phyloP scores from a whole-genome alignment of 75 land plant species.

The Selaginella tamariscina region DNA sequence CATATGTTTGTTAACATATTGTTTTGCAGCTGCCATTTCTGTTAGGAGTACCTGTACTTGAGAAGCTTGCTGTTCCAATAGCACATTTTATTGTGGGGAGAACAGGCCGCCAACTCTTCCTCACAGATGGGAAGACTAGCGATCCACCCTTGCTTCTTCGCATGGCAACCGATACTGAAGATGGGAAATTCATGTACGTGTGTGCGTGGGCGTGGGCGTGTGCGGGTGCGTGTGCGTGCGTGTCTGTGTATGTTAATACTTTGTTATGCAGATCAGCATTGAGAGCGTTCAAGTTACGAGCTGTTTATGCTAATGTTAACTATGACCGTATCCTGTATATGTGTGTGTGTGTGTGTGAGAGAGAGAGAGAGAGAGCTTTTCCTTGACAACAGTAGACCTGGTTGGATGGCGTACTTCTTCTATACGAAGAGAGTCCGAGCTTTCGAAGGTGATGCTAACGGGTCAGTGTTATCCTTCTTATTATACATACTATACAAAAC shows the following conservation, averaged over 20 bases:
- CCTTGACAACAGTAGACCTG: constrained; percentile 43
- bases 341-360: not conserved
- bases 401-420: constrained; percentile 98
- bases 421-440: constrained; percentile 73
- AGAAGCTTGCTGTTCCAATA: constrained; percentile 75
- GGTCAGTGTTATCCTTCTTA: not conserved
- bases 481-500: not conserved
- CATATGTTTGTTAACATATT: constrained; percentile 11
- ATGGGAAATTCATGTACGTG: constrained; percentile 67
- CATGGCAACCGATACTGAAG: constrained; percentile 80
- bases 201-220: not conserved
- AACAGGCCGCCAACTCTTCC: constrained; percentile 82
- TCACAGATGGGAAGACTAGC: constrained; percentile 67
- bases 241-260: not conserved
- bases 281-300: constrained; percentile 53
- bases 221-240: not conserved
- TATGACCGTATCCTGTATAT: constrained; percentile 82
- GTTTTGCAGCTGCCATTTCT: constrained; percentile 78
- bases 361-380: not conserved
- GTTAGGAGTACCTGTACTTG: constrained; percentile 68
- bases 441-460: constrained; percentile 42
- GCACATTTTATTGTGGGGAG: constrained; percentile 63
- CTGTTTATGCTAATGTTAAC: constrained; percentile 74
- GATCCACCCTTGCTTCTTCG: constrained; percentile 75
- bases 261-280: constrained; percentile 70